phyloP scores from a whole-genome alignment of 2,329 filamentous ascomycete species.

The Aspergillus sp. region DNA sequence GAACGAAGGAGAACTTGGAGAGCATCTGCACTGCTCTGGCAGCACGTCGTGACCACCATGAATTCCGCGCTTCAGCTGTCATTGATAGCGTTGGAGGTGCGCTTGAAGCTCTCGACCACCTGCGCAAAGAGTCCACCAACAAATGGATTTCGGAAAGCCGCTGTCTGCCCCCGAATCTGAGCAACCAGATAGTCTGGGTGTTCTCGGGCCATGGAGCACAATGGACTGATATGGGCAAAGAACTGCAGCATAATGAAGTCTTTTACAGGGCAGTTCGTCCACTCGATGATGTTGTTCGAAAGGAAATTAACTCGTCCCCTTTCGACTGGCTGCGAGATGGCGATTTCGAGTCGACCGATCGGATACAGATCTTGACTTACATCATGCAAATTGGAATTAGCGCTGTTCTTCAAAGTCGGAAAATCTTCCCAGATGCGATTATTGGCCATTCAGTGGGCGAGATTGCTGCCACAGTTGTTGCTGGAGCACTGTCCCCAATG shows the following conservation, averaged over 20 bases:
- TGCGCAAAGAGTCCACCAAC: slow-evolving; percentile 9
- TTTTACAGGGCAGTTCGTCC: slow-evolving; percentile 14
- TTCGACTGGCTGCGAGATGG: slow-evolving; percentile 2
- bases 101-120: slow-evolving; percentile 9
- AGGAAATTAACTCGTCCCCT: slow-evolving; percentile 8
- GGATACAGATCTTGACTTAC: slow-evolving; percentile 16
- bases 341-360: slow-evolving; percentile 4
- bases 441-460: slow-evolving; percentile 39
- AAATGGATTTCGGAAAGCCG: slow-evolving; percentile 6
- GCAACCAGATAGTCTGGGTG: slow-evolving; percentile 22
- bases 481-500: slow-evolving; percentile 10
- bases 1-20: slow-evolving; percentile 10
- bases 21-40: slow-evolving; percentile 21
- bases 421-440: slow-evolving; percentile 27
- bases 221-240: slow-evolving; percentile 34
- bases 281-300: slow-evolving; percentile 18
- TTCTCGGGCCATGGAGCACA: slow-evolving; percentile 39
- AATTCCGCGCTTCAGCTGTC: slow-evolving; percentile 21
- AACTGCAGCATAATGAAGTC: slow-evolving; percentile 18
- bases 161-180: slow-evolving; percentile 14
- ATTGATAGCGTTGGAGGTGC: slow-evolving; percentile 16
- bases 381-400: slow-evolving; percentile 27
- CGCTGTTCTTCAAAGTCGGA: slow-evolving; percentile 23
- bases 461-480: slow-evolving; percentile 32
- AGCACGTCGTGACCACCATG: slow-evolving; percentile 25